Evolutionary conservation across 169 alveolate species (phyloP), one percentile per base, ranked within the genome.

Genomic region (Cryptosporidium canis): DNA sequence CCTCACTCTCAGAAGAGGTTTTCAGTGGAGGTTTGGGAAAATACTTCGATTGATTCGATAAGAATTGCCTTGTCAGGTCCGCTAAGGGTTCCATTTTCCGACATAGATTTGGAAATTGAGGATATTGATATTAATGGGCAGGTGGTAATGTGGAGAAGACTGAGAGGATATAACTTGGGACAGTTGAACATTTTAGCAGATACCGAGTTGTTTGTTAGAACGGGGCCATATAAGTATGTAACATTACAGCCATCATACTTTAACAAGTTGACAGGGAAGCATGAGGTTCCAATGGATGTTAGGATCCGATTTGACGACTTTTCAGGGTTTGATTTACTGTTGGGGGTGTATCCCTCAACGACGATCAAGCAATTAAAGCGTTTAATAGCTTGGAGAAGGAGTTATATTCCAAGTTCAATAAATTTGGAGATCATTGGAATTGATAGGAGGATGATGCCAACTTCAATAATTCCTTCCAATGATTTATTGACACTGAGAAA

Each of bases 71-170:
- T 77, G 12, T 77, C 87, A 2, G 72, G 64, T 11, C 72, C 87
- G 12, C 31, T 77, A 41, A 77, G 48, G 44, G 77, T 77, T 8
- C 87, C 87, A 11, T 77, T 77, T 77, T 58, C 87, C 7, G 87
- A 77, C 18, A 77, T 77, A 18, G 87, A 77, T 58, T 61, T 77
- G 37, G 87, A 77, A 27, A 61, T 77, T 29, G 87, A 77, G 29
- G 87, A 77, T 77, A 77, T 77, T 35, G 87, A 77, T 58, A 35
- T 61, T 41, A 77, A 77, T 44, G 87, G 87, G 8, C 87, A 77
- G 35, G 87, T 61, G n/a, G 87, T 77, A 24, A 77, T 77, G 70
- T 77, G 87, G 87, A 55, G 87, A 77, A 77, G 87, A 77, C 44
- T 77, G n/a, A 77, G 87, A 77, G 87, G 87, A 4, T 77, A 77